Base-by-base conservation (phyloP, 2,329 filamentous ascomycete species). In the Colletotrichum chlorophyti region DNA sequence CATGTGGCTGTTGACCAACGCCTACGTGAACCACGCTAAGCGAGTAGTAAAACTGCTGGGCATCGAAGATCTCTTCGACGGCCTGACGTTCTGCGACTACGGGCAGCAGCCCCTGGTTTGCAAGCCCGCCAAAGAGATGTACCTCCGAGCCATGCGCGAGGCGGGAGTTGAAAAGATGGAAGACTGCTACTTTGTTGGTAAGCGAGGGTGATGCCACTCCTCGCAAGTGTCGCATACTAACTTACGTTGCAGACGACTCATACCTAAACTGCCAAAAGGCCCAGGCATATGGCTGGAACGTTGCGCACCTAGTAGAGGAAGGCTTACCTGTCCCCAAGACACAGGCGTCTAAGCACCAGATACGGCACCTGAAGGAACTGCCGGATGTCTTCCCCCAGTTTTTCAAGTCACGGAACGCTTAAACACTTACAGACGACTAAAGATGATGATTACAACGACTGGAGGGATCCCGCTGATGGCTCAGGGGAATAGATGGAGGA, bases 31-130 rank as follows among this genome's bases (percentile, higher is more conserved):
- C 29, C 95, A 99, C 69, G 95, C 87, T 27, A 88, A 85, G 68
- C 79, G 93, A 37, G 95, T 99, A 0, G 86, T 97, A 11, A 86
- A 83, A 60, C 78, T 99, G 17, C 80, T 99, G 2, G 88, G 84
- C 2, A 80, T 99, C 21, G 93, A 96, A 2, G 91, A 97, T 70
- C 77, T 94, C 23, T 99, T 99, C 69, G 94, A 98, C 63, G 95
- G 95, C 7, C 86, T 98, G 61, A 99, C 95, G 0, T 99, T 87
- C 73, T 99, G 96, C 70, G 91, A 99, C 74, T 99, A 99, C 74
- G 82, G 79, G 10, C 76, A 83, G 14, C 78, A 85, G 37, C 89
- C 85, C 6, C 81, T 99, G 61, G 75, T 96, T 42, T 97, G 95
- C 79, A 99, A 99, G 73, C 95, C 95, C 3, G 83, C 90, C 54